Base-by-base conservation (phyloP, 1,139 yeast species). In the Debaryomyces sp. region DNA sequence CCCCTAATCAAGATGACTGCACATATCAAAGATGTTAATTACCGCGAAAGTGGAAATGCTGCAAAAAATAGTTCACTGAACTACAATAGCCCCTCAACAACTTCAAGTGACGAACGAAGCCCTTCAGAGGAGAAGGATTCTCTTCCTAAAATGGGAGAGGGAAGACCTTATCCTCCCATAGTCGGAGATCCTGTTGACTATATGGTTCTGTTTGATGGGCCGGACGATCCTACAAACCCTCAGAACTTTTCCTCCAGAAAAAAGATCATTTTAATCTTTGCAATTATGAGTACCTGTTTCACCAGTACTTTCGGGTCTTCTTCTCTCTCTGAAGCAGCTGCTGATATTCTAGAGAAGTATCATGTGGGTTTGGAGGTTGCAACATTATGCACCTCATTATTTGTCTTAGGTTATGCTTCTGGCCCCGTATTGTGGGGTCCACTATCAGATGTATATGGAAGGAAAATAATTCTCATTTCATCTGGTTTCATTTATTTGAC, bases 361-460 rank as follows among this genome's bases (percentile, higher is more conserved):
- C 68, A 68, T 41, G 63, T 73, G 39, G 77, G 78, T 5, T 42
- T 50, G 32, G 62, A 67, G n/a, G 67, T 64, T 1, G 70, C 73
- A 33, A 63, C 75, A 15, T 64, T 74, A 47, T 69, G 71, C 10
- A 73, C 78, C 4, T 69, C 78, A 1, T 61, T 74, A 30, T 74
- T 64, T 52, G 78, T 74, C n/a, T 60, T 73, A 50, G 79, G 79
- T 2, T 74, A 73, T 57, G 79, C 78, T 1, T 60, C 73, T 4
- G 79, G 79, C 12, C 79, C 79, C 3, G 58, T 73, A 22, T 43
- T 73, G 33, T 74, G 70, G 67, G 79, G 78, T 27, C 79, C 79
- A 1, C 61, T 72, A 40, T 66, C 73, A n/a, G 79, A 74, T 53
- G 62, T 73, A 49, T 73, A 62, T 47, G 79, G 79, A n/a, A 61